Conservation (phyloP, 306 rosid genomes). For the Erythrophleum fordii region DNA sequence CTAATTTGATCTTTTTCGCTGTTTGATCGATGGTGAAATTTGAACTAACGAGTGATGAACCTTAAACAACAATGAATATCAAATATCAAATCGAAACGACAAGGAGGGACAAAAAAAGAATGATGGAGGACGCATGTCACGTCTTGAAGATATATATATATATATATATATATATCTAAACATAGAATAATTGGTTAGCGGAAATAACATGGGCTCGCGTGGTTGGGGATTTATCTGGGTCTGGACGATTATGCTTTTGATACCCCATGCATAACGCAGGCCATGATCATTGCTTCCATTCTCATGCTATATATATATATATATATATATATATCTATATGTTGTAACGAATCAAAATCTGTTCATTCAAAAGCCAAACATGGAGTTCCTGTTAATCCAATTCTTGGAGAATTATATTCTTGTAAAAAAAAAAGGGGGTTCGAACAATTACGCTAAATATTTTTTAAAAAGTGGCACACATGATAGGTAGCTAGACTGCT, state of each 20-base stretch:
- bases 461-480: neutral
- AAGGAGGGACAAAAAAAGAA: neutral
- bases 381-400: neutral
- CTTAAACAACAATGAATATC: too few species aligned
- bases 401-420: neutral
- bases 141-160: neutral
- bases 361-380: neutral
- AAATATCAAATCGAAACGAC: neutral
- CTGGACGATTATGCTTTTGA: neutral
- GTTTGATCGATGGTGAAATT: neutral
- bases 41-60: neutral
- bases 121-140: neutral
- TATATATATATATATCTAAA: neutral
- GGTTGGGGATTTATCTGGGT: neutral
- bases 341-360: neutral
- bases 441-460: neutral
- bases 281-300: neutral
- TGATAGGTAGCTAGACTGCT: neutral
- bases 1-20: neutral
- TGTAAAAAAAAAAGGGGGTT: neutral
- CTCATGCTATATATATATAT: too few species aligned
- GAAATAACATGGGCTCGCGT: constrained; percentile 10
- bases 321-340: neutral
- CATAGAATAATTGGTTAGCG: neutral
- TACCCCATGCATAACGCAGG: neutral